phyloP scores from a whole-genome alignment of 805 yeast species.

The Candida taoyuanica region DNA sequence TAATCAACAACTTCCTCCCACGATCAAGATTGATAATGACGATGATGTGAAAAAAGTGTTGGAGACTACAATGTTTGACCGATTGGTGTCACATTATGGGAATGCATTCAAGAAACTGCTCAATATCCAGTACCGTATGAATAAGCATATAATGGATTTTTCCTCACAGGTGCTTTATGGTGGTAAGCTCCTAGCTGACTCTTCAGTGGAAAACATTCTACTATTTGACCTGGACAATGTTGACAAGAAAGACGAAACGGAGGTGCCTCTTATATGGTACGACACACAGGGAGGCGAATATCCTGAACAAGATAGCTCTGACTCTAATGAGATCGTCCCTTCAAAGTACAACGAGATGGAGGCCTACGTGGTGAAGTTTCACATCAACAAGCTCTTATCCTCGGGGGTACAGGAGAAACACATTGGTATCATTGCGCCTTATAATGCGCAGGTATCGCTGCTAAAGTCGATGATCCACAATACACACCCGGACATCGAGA shows the following conservation, averaged over 20 bases:
- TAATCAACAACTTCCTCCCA: conserved; percentile 87
- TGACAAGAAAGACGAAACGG: conserved; percentile 49
- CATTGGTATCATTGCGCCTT: conserved; percentile 89
- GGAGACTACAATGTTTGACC: conserved; percentile 73
- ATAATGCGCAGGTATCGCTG: conserved; percentile 75
- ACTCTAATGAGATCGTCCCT: conserved; percentile 27
- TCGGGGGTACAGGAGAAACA: conserved; percentile 48
- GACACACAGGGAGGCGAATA: conserved; percentile 92
- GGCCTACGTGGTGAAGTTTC: conserved; percentile 52
- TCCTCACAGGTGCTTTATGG: conserved; percentile 66
- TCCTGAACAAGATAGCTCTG: conserved; percentile 50
- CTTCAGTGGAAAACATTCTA: conserved; percentile 46
- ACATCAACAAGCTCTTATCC: conserved; percentile 46
- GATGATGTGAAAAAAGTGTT: conserved; percentile 40
- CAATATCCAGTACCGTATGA: conserved; percentile 86
- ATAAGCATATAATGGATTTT: conserved; percentile 68
- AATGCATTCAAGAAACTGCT: conserved; percentile 50
- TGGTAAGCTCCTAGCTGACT: conserved; percentile 57
- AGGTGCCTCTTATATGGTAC: conserved; percentile 65
- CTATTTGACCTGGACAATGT: conserved; percentile 53
- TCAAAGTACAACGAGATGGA: conserved; percentile 82
- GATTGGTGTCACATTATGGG: conserved; percentile 52
- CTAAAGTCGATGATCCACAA: conserved; percentile 29
- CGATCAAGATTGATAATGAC: conserved; percentile 57
- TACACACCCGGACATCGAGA: conserved; percentile 47